These are phyloP conservation scores for Ceratocystis albifundus DNA, from an alignment of 2,329 filamentous ascomycete species.

Conservation along the genomic window DNA sequence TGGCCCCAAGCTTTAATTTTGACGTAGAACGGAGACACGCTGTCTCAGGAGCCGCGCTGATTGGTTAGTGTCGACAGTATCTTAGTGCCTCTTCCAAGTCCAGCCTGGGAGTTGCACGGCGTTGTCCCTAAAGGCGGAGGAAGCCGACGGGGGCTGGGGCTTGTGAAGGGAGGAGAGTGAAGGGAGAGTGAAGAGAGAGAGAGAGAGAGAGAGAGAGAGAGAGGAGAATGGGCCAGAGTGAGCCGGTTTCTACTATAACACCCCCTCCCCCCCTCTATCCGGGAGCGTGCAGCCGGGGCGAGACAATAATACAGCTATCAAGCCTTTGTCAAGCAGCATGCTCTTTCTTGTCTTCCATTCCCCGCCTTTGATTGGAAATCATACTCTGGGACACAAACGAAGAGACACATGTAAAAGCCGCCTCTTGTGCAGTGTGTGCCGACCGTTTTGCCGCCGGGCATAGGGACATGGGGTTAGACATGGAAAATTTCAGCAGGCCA, in stretches of 20 bases:
- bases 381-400: too few relatives aligned
- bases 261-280: too few relatives aligned
- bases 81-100: neutral
- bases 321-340: too few relatives aligned
- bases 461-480: neutral
- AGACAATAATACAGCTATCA: too few relatives aligned
- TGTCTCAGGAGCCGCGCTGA: neutral
- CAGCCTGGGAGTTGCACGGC: neutral
- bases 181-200: too few relatives aligned
- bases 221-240: neutral
- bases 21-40: slow-evolving; percentile 4
- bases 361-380: too few relatives aligned
- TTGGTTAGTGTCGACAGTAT: neutral
- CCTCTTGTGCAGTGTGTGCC: neutral
- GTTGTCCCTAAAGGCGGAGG: neutral
- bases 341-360: too few relatives aligned
- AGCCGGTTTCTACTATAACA: too few relatives aligned
- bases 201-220: too few relatives aligned
- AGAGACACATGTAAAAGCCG: neutral
- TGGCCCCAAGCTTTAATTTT: neutral
- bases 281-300: too few relatives aligned
- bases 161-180: too few relatives aligned
- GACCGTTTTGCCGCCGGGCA: too few relatives aligned
- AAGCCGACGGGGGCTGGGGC: neutral
- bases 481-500: neutral